Evolutionary conservation across 108 stramenopile genomes (phyloP), one percentile per base, ranked within the genome.

Genomic region (Skeletonema menzelii): DNA sequence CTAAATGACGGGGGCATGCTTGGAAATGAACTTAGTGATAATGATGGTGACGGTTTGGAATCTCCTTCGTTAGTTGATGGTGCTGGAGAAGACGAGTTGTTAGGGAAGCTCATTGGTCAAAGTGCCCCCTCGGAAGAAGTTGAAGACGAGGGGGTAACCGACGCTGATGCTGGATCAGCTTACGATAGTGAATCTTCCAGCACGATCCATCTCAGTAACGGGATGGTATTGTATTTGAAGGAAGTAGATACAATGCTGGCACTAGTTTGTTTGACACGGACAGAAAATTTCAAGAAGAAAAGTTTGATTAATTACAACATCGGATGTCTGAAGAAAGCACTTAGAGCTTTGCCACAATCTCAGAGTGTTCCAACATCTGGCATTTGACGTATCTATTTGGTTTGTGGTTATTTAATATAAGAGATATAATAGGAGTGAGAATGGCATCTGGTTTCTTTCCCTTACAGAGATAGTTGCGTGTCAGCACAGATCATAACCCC

Each of bases 261-360:
- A 7, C 80, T 99, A 35, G 97, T 99, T n/a, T 97, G 97, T 79
- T 84, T 99, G 59, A 95, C 97, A 27, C 85, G 97, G 26, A 84
- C 91, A 27, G 96, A 97, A 61, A 94, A 97, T 72, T 98, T 97
- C 71, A 83, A 90, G 27, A 97, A 96, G 85, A 93, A 93, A 75
- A 91, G 93, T 26, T 79, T 99, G 60, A 94, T 99, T 66, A 97
- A 99, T 70, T 98, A 95, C 84, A 99, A 99, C 82, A 97, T 99
- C 63, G 91, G 94, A 24, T 91, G 88, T 65, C 78, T 99, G 62
- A 96, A 96, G 74, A 91, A 87, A 59, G 94, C 95, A 8, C 75
- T 98, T 64, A 65, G 80, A 47, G 84, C 91, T 8, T 37, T 96
- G 47, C 73, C 80, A 12, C 59, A 42, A 28, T 67, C 59, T 63